Evolutionary conservation across 805 yeast species (phyloP), one percentile per base, ranked within the genome.

Genomic region (Barnettozyma botsteinii): DNA sequence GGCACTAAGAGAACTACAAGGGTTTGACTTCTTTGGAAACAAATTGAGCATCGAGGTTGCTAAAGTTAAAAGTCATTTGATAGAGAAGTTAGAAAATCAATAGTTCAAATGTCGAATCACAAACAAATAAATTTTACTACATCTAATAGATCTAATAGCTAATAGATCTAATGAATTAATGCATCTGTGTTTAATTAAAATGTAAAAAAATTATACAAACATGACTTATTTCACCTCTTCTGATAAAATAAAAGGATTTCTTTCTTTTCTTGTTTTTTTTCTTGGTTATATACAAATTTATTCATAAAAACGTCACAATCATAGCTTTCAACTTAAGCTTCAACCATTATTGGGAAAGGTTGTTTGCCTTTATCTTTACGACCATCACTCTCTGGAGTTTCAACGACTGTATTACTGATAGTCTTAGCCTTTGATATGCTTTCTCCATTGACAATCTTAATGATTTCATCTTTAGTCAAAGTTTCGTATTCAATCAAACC

Each of bases 401-500:
- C 81, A 28, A 83, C 77, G 12, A 91, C 83, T 13, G 86, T 85
- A 56, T 88, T 89, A 24, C 91, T 73, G 17, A 79, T 66, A 11
- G 75, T 77, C 59, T 80, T 86, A 34, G 77, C 72, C 59, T 83
- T 82, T 49, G 73, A 74, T 36, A 89, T 67, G 29, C 73, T 60
- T 59, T 86, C 91, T 27, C 98, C 98, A 46, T 70, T 71, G 27
- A 87, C 87, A 35, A 93, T 76, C 54, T 77, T 79, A 57, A 83
- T 91, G 70, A 93, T 91, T 61, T 93, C 99, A 23, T 81, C 91
- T 47, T 82, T 82, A 31, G 84, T 91, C 51, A 93, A 72, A 0
- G 98, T 93, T 68, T 93, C 99, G 64, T 89, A 94, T 62, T 93
- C 96, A 46, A 93, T 70, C 49, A 93, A 72, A 4, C 96, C 98